A percentile compares a stretch with the other conserved stretches of the same genome.
These are phyloP conservation scores for Diaporthe velutina DNA, from an alignment of 2,329 filamentous ascomycete genomes.

Conservation along the genomic window DNA sequence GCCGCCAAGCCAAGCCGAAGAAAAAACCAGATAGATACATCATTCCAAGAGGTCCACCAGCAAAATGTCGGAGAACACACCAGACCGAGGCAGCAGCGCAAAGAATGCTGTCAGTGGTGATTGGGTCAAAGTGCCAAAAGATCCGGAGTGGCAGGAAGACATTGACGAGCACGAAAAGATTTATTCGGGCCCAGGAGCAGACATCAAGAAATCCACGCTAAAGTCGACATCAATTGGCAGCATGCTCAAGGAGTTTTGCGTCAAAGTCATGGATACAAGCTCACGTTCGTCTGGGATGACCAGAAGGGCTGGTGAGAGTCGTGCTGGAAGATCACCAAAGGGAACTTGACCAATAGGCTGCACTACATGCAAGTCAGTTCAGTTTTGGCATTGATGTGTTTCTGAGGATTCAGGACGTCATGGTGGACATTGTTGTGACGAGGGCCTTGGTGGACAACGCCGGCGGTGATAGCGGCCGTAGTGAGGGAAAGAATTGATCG, in stretches of 20 bases:
- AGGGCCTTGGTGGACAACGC: background rate
- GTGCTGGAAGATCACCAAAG: background rate
- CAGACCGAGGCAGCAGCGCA: background rate
- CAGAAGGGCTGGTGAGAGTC: slow-evolving; percentile 7
- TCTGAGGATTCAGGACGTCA: too few relatives aligned
- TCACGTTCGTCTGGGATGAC: slow-evolving; percentile 11
- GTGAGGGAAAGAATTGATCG: background rate
- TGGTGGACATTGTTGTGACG: background rate
- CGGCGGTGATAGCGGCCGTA: background rate
- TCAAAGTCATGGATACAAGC: slow-evolving; percentile 23
- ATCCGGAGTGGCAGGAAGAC: slow-evolving; percentile 26
- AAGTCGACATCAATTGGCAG: slow-evolving; percentile 11
- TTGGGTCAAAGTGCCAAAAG: slow-evolving; percentile 19
- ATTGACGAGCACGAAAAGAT: background rate
- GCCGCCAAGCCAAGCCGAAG: too few relatives aligned
- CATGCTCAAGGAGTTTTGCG: slow-evolving; percentile 26
- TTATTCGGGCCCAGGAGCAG: background rate
- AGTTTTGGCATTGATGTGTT: background rate
- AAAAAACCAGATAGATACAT: too few relatives aligned
- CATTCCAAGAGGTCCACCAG: too few relatives aligned
- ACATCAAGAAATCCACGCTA: background rate
- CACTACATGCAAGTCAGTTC: too few relatives aligned
- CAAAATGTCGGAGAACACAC: background rate
- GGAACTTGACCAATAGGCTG: background rate
- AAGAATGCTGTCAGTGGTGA: background rate